Conservation (phyloP, 1,139 yeast genomes). For the Hanseniaspora sp. region DNA sequence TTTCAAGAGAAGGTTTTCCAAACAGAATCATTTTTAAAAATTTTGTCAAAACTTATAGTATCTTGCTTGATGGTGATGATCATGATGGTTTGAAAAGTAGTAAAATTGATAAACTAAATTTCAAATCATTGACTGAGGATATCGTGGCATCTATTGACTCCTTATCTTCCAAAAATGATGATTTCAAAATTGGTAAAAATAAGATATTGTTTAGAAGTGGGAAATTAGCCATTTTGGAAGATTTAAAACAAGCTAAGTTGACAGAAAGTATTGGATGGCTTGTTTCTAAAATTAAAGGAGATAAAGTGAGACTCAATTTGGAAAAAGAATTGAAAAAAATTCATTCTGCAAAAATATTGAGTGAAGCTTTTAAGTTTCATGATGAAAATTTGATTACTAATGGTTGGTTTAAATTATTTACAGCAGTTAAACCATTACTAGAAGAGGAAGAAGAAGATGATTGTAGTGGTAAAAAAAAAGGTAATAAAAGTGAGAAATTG, state of each 20-base stretch:
- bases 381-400: conserved; percentile 46
- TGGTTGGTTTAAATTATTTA: conserved; percentile 73
- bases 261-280: conserved; percentile 47
- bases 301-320: conserved; percentile 43
- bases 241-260: conserved; percentile 57
- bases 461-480: conserved; percentile 37
- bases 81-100: too few species aligned
- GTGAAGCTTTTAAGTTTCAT: conserved; percentile 43
- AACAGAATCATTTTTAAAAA: conserved; percentile 78
- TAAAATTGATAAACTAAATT: not conserved
- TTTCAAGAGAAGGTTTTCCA: conserved; percentile 94
- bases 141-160: not conserved
- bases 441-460: conserved; percentile 53
- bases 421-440: conserved; percentile 64
- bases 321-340: conserved; percentile 44
- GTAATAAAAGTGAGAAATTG: conserved; percentile 9
- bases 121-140: not conserved
- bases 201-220: conserved; percentile 93
- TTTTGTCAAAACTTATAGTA: conserved; percentile 62
- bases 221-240: conserved; percentile 76
- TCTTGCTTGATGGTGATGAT: conserved; percentile 41
- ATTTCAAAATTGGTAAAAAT: conserved; percentile 65
- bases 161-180: conserved; percentile 22
- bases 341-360: conserved; percentile 62
- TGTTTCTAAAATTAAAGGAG: conserved; percentile 63